Base-by-base conservation (phyloP, 306 rosid genomes). In the Argentina anserina region DNA sequence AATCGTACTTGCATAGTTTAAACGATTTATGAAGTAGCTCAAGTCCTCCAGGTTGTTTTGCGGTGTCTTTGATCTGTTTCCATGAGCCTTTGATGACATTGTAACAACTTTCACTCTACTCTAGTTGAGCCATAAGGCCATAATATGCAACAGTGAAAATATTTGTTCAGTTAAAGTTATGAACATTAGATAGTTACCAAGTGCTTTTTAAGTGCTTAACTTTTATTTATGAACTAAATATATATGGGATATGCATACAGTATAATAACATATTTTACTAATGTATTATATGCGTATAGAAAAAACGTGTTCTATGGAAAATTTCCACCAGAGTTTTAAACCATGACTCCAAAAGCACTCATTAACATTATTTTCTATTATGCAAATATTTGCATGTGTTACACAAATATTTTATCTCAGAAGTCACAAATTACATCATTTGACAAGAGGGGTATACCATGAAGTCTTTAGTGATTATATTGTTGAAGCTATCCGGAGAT, bases 101-200 rank as follows among this genome's bases (percentile, higher is more conserved):
- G 86, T 93, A 93, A 72, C 97, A 91, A 45, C 78, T 86, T 65
- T 93, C 91, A 26, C 98, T 89, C 79, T 81, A 63, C 91, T 86
- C 98, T 91, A 45, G 13, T 39, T 20, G 21, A 60, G 3, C 40
- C 11, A 60, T 29, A 39, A 67, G 31, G 3, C 40, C 11, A 60
- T 29, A 39, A 67, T 67, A 53, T 67, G 53, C 15, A 62, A 29
- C 62, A 21, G 37, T 28, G 45, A 28, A 13, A n/a, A 20, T 60
- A 41, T 15, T 28, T 56, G 23, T 26, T 39, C 21, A 71, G 34
- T 3, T 9, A 52, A 13, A 17, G 3, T 5, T 33, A 0, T 3
- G 3, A 13, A 20, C 25, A 10, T 18, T 37, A 36, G 11, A 12
- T 26, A 4, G 34, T 56, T 56, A n/a, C n/a, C n/a, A n/a, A n/a